A percentile compares a stretch with the other conserved stretches of the same genome.
phyloP scores from a whole-genome alignment of 148 eudicot genomes.

The Nepenthes mirabilis region DNA sequence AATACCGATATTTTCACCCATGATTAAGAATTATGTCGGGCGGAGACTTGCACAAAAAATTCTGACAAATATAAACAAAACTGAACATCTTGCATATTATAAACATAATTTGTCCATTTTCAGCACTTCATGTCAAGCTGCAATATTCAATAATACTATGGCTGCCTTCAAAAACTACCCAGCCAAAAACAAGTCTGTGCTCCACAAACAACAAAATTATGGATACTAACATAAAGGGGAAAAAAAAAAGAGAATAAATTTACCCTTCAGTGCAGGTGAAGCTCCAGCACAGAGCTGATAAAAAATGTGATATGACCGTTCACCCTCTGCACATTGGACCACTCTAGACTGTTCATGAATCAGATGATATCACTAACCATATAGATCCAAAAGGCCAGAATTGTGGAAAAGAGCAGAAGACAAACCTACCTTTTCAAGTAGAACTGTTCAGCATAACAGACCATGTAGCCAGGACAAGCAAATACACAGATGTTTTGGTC shows the following conservation, averaged over 20 bases:
- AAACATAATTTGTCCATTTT: too few relatives aligned
- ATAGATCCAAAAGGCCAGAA: constrained; percentile 6
- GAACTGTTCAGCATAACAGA: constrained; percentile 38
- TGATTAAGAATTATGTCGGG: too few relatives aligned
- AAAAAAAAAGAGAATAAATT: background rate
- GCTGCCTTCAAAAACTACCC: too few relatives aligned
- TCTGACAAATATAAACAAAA: too few relatives aligned
- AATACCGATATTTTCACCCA: too few relatives aligned
- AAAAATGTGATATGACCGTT: constrained; percentile 95
- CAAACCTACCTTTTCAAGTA: constrained; percentile 82
- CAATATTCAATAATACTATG: too few relatives aligned
- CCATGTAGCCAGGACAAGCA: constrained; percentile 8
- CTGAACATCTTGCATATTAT: too few relatives aligned
- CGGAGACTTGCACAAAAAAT: too few relatives aligned
- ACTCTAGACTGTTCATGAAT: constrained; percentile 76
- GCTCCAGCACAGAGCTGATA: constrained; percentile 99
- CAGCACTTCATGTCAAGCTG: too few relatives aligned
- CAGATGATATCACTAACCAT: constrained; percentile 6
- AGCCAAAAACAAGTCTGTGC: too few relatives aligned
- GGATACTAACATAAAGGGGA: background rate
- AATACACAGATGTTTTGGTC: constrained; percentile 7
- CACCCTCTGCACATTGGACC: constrained; percentile 89
- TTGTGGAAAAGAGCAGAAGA: constrained; percentile 4
- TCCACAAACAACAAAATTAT: too few relatives aligned
- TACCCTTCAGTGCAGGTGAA: constrained; percentile 73